Base-by-base conservation (phyloP, 805 yeast genomes). In the Candida caryicola region DNA sequence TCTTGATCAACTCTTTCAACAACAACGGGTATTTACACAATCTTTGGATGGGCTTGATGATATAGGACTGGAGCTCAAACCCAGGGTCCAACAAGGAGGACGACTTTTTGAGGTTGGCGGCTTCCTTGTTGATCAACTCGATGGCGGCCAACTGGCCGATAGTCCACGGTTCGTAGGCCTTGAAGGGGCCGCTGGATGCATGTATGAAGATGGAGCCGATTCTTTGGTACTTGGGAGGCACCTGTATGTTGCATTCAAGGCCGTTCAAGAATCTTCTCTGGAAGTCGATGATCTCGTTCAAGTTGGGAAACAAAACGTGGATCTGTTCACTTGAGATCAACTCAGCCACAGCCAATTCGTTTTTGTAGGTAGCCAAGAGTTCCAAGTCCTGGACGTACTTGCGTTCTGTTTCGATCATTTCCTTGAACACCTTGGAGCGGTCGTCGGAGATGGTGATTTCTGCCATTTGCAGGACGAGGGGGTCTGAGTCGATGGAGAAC, bases 11-110 rank as follows among this genome's bases (percentile, higher is more conserved):
- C 55, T 87, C 93, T 51, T 76, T 79, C 36, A 93, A 64, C 34
- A 93, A 69, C 36, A 93, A 65, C 2, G 98, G 99, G 60, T 93
- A 93, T 59, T 90, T 87, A 71, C 96, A 87, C n/a, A 93, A 73
- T 46, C 99, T 76, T 67, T 93, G 99, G 27, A 93, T 87, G 0
- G 99, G 99, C 59, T 91, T 93, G 50, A 93, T 78, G 29, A 93
- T 71, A 60, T 86, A 86, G 35, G 91, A 81, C 57, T 86, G 98
- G 37, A 93, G 71, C 60, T 91, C 99, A 55, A 89, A 81, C 30
- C 87, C 84, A 18, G 93, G 91, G 47, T 82, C 91, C 43, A 90
- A 79, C 28, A 89, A 63, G 15, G 66, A 56, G 3, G 83, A 71
- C 15, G 80, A 71, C 43, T 73, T 73, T 33, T 57, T 64, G 37